Conservation (phyloP, 2,329 filamentous ascomycete species). For the Cadophora luteo-olivacea region DNA sequence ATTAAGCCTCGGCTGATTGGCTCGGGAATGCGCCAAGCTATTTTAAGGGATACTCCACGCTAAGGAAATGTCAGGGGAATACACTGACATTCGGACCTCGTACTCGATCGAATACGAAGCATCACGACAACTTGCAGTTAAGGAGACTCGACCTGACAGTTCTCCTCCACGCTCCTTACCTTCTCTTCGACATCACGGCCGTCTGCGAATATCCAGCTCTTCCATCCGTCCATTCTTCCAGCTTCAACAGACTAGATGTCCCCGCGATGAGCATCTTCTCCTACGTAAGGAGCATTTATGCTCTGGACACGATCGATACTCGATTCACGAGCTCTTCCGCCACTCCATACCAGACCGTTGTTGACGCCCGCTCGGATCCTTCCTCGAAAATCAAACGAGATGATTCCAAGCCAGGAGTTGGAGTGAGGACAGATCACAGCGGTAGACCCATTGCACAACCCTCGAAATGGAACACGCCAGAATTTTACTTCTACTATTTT, state of each 20-base stretch:
- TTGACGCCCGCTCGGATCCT: slow-evolving; percentile 56
- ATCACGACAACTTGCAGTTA: slow-evolving; percentile 7
- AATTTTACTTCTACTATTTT: slow-evolving; percentile 84
- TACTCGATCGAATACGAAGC: slow-evolving; percentile 2
- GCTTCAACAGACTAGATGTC: slow-evolving; percentile 33
- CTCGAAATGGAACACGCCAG: slow-evolving; percentile 83
- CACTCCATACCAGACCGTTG: slow-evolving; percentile 66
- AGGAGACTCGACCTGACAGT: slow-evolving; percentile 11
- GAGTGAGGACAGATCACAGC: slow-evolving; percentile 47
- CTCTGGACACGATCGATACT: slow-evolving; percentile 72
- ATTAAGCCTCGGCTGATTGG: slow-evolving; percentile 19
- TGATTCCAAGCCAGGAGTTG: slow-evolving; percentile 39
- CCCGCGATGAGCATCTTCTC: slow-evolving; percentile 45
- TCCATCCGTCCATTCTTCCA: not conserved
- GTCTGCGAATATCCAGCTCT: slow-evolving; percentile 16
- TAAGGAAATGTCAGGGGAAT: slow-evolving; percentile 19
- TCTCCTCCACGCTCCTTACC: slow-evolving; percentile 28
- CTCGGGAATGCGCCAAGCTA: slow-evolving; percentile 9
- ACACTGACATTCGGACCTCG: not conserved
- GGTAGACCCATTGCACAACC: slow-evolving; percentile 58
- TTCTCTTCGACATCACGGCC: not conserved
- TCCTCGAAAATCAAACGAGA: slow-evolving; percentile 45
- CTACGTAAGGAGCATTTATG: slow-evolving; percentile 62
- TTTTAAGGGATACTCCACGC: not conserved
- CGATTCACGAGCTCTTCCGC: slow-evolving; percentile 75